Conservation (phyloP, 345 rosid species). For the Linum usitatissimum region DNA sequence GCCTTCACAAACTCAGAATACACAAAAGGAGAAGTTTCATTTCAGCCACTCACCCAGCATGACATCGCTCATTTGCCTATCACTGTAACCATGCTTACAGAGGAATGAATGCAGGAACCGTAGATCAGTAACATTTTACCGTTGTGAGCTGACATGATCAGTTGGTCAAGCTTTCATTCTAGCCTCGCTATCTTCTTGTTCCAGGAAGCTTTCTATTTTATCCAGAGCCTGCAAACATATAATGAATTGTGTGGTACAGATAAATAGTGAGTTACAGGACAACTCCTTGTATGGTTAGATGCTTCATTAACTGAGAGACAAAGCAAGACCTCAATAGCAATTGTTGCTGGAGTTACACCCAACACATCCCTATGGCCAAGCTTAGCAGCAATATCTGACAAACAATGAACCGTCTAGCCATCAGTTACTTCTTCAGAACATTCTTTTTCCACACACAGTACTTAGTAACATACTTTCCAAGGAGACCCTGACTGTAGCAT, state of each 20-base stretch:
- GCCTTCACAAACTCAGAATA: too few species aligned
- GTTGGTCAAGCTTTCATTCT: not conserved
- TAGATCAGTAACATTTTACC: too few species aligned
- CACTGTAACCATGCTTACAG: too few species aligned
- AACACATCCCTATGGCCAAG: constrained; percentile 55
- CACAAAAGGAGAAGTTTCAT: too few species aligned
- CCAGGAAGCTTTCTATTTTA: constrained; percentile 37
- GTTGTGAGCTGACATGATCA: too few species aligned
- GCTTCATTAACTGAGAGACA: not conserved
- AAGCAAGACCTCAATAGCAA: constrained; percentile 64
- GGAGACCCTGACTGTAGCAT: constrained; percentile 77
- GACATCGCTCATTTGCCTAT: too few species aligned
- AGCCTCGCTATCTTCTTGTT: constrained; percentile 21
- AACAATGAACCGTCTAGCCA: not conserved
- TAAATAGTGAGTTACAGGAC: not conserved
- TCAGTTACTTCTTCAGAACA: not conserved
- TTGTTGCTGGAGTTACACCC: constrained; percentile 49
- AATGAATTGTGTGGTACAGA: not conserved
- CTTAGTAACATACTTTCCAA: constrained; percentile 47
- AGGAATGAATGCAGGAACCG: too few species aligned
- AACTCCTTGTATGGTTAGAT: not conserved
- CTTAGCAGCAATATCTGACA: constrained; percentile 67
- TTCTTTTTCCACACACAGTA: not conserved
- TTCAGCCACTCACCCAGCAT: too few species aligned
- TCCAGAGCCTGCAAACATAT: constrained; percentile 35